Conservation (phyloP, 2,329 filamentous ascomycete species). For the Fusarium xyrophilum region DNA sequence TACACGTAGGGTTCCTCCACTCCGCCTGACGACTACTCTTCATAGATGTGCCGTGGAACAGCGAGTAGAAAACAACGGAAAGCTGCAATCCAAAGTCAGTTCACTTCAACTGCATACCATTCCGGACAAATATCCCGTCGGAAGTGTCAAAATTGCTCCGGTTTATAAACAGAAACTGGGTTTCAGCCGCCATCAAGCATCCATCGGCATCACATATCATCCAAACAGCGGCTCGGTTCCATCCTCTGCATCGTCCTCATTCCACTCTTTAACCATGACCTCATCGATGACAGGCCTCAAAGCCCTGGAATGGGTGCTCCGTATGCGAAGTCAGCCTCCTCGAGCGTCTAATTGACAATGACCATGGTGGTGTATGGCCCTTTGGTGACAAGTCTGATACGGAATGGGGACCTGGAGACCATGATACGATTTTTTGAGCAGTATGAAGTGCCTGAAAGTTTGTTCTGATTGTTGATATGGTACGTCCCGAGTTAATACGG, state of each 20-base stretch:
- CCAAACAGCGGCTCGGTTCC: background rate
- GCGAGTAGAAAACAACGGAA: too few species aligned
- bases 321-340: background rate
- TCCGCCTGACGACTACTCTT: background rate
- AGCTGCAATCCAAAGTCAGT: background rate
- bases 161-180: background rate
- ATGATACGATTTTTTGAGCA: background rate
- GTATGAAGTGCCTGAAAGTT: too few species aligned
- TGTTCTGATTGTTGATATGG: background rate
- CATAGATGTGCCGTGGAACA: background rate
- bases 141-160: background rate
- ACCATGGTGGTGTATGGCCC: background rate
- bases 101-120: background rate
- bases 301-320: background rate
- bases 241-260: background rate
- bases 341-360: too few species aligned
- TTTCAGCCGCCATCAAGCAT: background rate
- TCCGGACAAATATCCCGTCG: background rate
- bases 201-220: background rate
- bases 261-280: background rate
- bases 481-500: background rate
- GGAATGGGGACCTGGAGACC: too few species aligned
- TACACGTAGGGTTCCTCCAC: fast-evolving
- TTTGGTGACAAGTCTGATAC: background rate
- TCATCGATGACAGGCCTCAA: fast-evolving